Conservation (phyloP, 352 stramenopile genomes). For the Thraustochytrium sp. region DNA sequence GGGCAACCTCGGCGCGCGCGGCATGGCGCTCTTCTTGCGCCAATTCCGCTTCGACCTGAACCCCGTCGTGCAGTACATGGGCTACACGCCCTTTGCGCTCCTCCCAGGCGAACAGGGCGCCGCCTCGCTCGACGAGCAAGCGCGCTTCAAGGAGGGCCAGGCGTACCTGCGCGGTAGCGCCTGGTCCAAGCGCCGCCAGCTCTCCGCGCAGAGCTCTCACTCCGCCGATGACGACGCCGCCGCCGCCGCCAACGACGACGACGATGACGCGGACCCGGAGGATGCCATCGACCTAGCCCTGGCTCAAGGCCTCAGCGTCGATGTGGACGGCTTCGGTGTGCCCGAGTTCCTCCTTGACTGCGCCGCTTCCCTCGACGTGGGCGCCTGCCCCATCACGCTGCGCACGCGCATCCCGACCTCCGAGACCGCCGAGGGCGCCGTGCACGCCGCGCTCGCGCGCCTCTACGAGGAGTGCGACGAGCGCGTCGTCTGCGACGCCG, state of each 20-base stretch:
- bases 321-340: background rate
- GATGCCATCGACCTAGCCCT: background rate
- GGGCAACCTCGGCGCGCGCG: slow-evolving; percentile 61
- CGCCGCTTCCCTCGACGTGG: background rate
- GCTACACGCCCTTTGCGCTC: background rate
- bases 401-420: background rate
- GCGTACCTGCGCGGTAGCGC: slow-evolving; percentile 7
- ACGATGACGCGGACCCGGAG: background rate
- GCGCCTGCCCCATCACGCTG: background rate
- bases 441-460: slow-evolving; percentile 48
- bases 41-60: slow-evolving; percentile 25
- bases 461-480: slow-evolving; percentile 18
- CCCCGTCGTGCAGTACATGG: slow-evolving; percentile 35
- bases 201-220: background rate
- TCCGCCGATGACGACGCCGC: background rate
- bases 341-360: background rate
- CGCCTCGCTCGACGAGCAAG: background rate
- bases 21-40: slow-evolving; percentile 65
- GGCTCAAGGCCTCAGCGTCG: background rate
- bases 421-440: slow-evolving; percentile 11
- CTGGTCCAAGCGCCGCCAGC: background rate
- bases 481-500: background rate
- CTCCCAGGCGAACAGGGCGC: background rate
- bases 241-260: background rate
- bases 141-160: background rate